Base-by-base conservation (phyloP, 1,284 basidiomycete species). In the Ceraceosorus guamensis region DNA sequence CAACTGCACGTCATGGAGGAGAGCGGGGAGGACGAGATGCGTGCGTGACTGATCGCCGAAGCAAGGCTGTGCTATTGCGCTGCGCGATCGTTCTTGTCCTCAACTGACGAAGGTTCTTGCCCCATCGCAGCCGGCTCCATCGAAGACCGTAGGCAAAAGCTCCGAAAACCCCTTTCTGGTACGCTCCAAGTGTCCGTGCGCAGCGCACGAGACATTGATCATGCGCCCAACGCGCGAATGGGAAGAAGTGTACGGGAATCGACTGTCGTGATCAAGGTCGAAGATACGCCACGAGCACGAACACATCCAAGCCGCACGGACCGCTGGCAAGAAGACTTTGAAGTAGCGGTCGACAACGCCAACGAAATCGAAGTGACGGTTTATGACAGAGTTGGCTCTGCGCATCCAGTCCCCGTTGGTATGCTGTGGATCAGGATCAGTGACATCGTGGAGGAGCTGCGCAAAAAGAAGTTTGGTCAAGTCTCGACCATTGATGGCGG, bases 281-380 rank as follows among this genome's bases (percentile, higher is more conserved):
- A 98, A 80, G 92, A 95, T 44, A 91, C 88, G 18, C 89, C 92
- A 66, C 83, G 89, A 6, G 92, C 90, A 6, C 85, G 87, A 56
- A 93, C 93, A 0, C 91, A 95, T 72, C 87, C 90, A 6, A 87
- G 90, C 18, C 85, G 91, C 62, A 93, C 87, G 48, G 95, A 98
- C 78, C 85, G 88, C 49, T 99, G 95, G 95, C 89, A 91, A 76
- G 93, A 98, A 78, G 88, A 91, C 59, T 97, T 98, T 63, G 89
- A 95, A 77, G 89, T 99, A 61, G 83, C 87, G 1, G 89, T 98
- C 50, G 93, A 97, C 80, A 97, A 96, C 77, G 92, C 92, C 37
- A 97, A 93, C 76, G 95, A 99, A 81, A 88, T 97, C 54, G 95
- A 98, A 78, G 86, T 99, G 49, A 90, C 91, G 13, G 84, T 99